Evolutionary conservation across 352 stramenopile genomes (phyloP).

Genomic region (Pythium brachiatum): DNA sequence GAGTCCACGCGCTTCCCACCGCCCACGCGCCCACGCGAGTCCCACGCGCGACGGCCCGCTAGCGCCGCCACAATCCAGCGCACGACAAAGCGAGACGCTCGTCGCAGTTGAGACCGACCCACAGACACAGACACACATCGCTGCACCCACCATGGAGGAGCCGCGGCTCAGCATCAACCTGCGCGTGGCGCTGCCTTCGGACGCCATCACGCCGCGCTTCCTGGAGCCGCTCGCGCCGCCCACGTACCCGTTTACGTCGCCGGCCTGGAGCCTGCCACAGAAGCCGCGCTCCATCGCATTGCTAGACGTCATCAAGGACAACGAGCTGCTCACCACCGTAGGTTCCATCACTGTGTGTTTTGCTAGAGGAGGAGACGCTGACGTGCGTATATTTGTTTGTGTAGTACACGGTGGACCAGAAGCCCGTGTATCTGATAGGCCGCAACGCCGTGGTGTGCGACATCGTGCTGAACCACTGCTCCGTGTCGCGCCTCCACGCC

Average conservation of each 20-base stretch:
- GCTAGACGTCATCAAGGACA: slow-evolving; percentile 80
- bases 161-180: slow-evolving; percentile 56
- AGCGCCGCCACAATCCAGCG: background rate
- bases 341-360: slow-evolving; percentile 10
- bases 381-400: slow-evolving; percentile 1
- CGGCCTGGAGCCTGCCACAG: slow-evolving; percentile 47
- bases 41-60: background rate
- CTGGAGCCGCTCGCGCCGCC: slow-evolving; percentile 65
- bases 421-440: slow-evolving; percentile 73
- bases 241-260: slow-evolving; percentile 61
- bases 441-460: slow-evolving; percentile 74
- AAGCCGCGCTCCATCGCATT: slow-evolving; percentile 59
- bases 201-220: slow-evolving; percentile 48
- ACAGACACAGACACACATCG: background rate
- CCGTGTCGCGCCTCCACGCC: slow-evolving; percentile 77
- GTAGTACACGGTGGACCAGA: slow-evolving; percentile 77
- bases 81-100: background rate
- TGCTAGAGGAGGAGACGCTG: background rate
- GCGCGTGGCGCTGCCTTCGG: slow-evolving; percentile 26
- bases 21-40: background rate
- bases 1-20: background rate
- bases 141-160: slow-evolving; percentile 15
- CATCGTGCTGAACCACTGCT: slow-evolving; percentile 81
- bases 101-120: background rate
- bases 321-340: slow-evolving; percentile 77